Conservation (phyloP, 306 rosid genomes). For the Prosopis cineraria region DNA sequence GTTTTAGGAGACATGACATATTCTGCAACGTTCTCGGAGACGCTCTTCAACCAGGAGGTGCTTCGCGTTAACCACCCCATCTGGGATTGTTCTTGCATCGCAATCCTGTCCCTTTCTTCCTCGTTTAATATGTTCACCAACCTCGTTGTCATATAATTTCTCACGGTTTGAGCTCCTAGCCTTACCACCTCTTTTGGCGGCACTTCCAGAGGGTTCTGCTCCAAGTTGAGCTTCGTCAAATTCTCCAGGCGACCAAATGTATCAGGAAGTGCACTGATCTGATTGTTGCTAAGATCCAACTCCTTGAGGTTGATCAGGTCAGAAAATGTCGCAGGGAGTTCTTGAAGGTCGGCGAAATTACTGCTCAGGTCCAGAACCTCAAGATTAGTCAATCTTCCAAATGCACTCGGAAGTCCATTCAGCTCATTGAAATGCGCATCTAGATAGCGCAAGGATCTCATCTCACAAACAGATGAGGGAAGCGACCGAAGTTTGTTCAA, state of each 20-base stretch:
- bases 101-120: slow-evolving; percentile 76
- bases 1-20: slow-evolving; percentile 58
- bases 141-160: slow-evolving; percentile 72
- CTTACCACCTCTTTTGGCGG: slow-evolving; percentile 80
- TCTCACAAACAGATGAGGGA: slow-evolving; percentile 85
- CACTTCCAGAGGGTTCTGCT: slow-evolving; percentile 86
- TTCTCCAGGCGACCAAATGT: slow-evolving; percentile 92
- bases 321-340: slow-evolving; percentile 86
- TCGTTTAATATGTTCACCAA: slow-evolving; percentile 77
- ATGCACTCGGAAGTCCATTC: slow-evolving; percentile 73
- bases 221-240: slow-evolving; percentile 80
- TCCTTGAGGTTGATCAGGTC: slow-evolving; percentile 86
- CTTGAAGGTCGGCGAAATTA: slow-evolving; percentile 77
- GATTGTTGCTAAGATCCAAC: slow-evolving; percentile 92
- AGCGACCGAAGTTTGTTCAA: slow-evolving; percentile 85
- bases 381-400: slow-evolving; percentile 74
- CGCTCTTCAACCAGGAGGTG: slow-evolving; percentile 77
- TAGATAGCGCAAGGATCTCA: slow-evolving; percentile 71
- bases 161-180: slow-evolving; percentile 73
- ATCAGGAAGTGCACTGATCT: slow-evolving; percentile 79
- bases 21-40: slow-evolving; percentile 63
- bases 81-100: slow-evolving; percentile 65
- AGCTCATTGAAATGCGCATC: slow-evolving; percentile 97
- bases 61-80: slow-evolving; percentile 90
- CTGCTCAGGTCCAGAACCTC: slow-evolving; percentile 77